Percentiles rank a stretch among this genome's conserved stretches.
Conservation (phyloP, 192 early-diverging fungal species). For the Coemansia sp. region DNA sequence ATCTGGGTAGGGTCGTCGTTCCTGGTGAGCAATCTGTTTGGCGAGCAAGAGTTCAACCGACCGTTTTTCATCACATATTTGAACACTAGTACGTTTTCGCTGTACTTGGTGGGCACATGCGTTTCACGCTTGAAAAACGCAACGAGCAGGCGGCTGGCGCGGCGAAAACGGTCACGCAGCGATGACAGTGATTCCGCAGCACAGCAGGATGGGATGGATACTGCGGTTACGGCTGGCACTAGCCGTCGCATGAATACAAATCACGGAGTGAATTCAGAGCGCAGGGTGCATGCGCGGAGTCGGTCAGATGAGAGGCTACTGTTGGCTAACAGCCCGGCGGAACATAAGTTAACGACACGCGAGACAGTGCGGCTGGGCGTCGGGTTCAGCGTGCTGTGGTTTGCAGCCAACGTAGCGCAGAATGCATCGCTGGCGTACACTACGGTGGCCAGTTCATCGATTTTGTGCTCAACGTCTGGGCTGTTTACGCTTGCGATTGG, state of each 20-base stretch:
- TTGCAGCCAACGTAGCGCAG: constrained; percentile 72
- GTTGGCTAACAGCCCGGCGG: not conserved
- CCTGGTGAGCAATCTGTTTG: constrained; percentile 75
- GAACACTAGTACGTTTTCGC: constrained; percentile 72
- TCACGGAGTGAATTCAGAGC: not conserved
- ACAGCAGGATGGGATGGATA: not conserved
- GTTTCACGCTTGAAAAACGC: constrained; percentile 8
- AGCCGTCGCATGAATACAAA: not conserved
- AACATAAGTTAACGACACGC: constrained; percentile 22
- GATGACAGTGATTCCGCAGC: constrained; percentile 11
- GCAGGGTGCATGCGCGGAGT: not conserved
- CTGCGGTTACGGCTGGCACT: not conserved
- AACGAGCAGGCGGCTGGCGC: not conserved
- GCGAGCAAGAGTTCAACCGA: constrained; percentile 65
- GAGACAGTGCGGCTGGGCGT: constrained; percentile 65
- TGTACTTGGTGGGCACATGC: constrained; percentile 59
- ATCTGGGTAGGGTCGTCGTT: constrained; percentile 81
- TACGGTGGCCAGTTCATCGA: constrained; percentile 71
- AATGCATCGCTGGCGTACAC: constrained; percentile 76
- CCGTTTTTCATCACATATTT: constrained; percentile 79
- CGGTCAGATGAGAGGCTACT: constrained; percentile 3
- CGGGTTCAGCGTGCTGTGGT: constrained; percentile 76
- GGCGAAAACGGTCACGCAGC: constrained; percentile 35
- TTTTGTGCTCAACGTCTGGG: constrained; percentile 70
- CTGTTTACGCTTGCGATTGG: constrained; percentile 75